Evolutionary conservation across 352 stramenopile genomes (phyloP), one percentile per base, ranked within the genome.

Genomic region (Phytopythium sindhum): DNA sequence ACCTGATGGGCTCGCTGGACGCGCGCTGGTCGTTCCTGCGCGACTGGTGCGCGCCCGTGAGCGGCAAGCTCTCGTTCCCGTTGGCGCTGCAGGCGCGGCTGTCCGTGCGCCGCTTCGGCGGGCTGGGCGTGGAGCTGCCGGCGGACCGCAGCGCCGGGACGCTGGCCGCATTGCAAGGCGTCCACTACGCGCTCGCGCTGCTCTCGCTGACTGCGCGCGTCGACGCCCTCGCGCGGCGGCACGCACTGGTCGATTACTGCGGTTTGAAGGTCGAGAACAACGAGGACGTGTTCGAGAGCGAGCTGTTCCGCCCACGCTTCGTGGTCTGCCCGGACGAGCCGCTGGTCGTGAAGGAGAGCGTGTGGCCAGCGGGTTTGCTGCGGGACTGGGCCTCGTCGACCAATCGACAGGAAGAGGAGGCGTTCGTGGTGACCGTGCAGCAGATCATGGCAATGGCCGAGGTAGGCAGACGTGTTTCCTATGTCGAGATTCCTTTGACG

Each of bases 191-290:
- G 50, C 50, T 42, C 11, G 50, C 21, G 12, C 11, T 57, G 28
- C 50, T 57, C 24, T 19, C 24, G 7, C 14, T 57, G 26, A 29
- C 33, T 4, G 50, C 50, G 24, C 50, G 50, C 26, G 50, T 14
- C 2, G 50, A 42, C 26, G 23, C 10, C 17, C 26, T 11, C 4
- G 50, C 28, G 50, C 42, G 50, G 50, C 7, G 17, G 17, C 31
- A 44, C 52, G 29, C 35, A 31, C 52, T 58, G 52, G n/a, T 11
- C 7, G n/a, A 58, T 4, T 58, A 24, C 52, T 58, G 29, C 52
- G 52, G 7, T 12, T 8, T 58, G 4, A 10, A 14, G 6, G 52
- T 28, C 17, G 29, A 37, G 29, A 26, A 26, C 7, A 14, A n/a
- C 19, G 26, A 28, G 4, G 31, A 29, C 28, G 9, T 28, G 28